A percentile compares a stretch with the other conserved stretches of the same genome.
phyloP scores from a whole-genome alignment of 2,329 filamentous ascomycete genomes.

The Ophiostoma populinum region DNA sequence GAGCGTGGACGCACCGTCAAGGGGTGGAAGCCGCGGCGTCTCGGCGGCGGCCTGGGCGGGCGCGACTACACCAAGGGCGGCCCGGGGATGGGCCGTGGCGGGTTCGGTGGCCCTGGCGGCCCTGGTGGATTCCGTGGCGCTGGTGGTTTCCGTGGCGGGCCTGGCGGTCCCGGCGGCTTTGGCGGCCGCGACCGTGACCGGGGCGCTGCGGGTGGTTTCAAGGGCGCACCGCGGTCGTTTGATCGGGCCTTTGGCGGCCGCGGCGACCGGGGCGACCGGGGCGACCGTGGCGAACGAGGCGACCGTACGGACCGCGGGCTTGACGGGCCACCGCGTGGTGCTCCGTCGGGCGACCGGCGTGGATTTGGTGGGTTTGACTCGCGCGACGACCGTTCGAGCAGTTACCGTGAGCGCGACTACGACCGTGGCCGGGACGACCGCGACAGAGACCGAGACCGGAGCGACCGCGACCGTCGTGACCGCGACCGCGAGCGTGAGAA shows the following conservation, averaged over 20 bases:
- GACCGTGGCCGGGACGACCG: constrained; percentile 19
- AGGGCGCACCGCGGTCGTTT: too few relatives aligned
- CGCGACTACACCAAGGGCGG: constrained; percentile 80
- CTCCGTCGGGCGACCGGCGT: constrained; percentile 30
- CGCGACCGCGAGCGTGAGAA: constrained; percentile 20
- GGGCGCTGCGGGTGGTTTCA: constrained; percentile 16
- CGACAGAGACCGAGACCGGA: constrained; percentile 4
- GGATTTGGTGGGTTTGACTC: constrained; percentile 29
- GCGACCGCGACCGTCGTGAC: neutral
- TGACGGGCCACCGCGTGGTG: constrained; percentile 37
- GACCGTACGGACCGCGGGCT: constrained; percentile 29
- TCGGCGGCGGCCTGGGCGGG: constrained; percentile 82
- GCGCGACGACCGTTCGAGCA: constrained; percentile 27
- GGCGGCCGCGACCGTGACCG: constrained; percentile 25
- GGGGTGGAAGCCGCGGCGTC: constrained; percentile 80
- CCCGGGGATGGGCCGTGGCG: constrained; percentile 46
- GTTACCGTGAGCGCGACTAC: constrained; percentile 32
- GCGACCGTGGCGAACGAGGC: constrained; percentile 12
- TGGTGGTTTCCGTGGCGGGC: constrained; percentile 16
- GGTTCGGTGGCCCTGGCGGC: constrained; percentile 18
- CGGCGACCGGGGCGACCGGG: constrained; percentile 13
- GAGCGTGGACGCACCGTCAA: constrained; percentile 89
- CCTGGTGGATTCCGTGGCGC: constrained; percentile 30
- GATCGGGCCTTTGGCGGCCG: too few relatives aligned
- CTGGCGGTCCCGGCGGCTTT: constrained; percentile 27